Conservation (phyloP, 352 stramenopile species). For the Globisporangium iwayamae region DNA sequence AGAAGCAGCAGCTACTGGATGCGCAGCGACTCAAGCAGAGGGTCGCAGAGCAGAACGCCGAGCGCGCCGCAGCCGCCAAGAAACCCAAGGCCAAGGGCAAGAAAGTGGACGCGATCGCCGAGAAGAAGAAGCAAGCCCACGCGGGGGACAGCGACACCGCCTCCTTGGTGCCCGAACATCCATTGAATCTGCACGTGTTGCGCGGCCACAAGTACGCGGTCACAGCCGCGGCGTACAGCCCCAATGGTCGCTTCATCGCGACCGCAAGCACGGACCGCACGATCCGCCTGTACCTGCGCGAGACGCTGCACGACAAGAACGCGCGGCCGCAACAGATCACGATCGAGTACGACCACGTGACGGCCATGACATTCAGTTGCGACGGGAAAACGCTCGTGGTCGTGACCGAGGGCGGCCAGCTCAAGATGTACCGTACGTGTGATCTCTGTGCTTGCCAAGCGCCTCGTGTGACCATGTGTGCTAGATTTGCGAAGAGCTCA, state of each 20-base stretch:
- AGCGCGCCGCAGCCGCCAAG: conserved; percentile 49
- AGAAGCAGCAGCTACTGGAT: conserved; percentile 28
- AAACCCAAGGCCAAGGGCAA: conserved; percentile 59
- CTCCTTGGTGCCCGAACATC: conserved; percentile 30
- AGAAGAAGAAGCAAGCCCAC: conserved; percentile 57
- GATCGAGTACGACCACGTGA: conserved; percentile 79
- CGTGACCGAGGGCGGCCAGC: conserved; percentile 57
- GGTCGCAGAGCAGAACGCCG: conserved; percentile 44
- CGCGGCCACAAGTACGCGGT: conserved; percentile 72
- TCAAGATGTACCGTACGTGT: conserved; percentile 72
- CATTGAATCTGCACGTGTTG: conserved; percentile 39
- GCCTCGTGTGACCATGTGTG: too few species aligned
- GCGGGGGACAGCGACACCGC: conserved; percentile 1
- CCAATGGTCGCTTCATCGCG: conserved; percentile 74
- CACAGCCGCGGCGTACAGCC: conserved; percentile 64
- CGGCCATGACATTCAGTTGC: conserved; percentile 69
- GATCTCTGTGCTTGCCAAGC: background rate
- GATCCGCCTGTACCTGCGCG: conserved; percentile 65
- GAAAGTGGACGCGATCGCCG: conserved; percentile 68
- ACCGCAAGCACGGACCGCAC: conserved; percentile 74
- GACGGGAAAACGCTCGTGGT: conserved; percentile 70
- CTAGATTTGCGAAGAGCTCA: background rate
- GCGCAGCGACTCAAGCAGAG: conserved; percentile 40
- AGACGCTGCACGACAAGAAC: conserved; percentile 61
- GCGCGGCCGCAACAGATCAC: conserved; percentile 57